Base-by-base conservation (phyloP, 2,329 filamentous ascomycete species). In the Curvularia hawaiiensis region DNA sequence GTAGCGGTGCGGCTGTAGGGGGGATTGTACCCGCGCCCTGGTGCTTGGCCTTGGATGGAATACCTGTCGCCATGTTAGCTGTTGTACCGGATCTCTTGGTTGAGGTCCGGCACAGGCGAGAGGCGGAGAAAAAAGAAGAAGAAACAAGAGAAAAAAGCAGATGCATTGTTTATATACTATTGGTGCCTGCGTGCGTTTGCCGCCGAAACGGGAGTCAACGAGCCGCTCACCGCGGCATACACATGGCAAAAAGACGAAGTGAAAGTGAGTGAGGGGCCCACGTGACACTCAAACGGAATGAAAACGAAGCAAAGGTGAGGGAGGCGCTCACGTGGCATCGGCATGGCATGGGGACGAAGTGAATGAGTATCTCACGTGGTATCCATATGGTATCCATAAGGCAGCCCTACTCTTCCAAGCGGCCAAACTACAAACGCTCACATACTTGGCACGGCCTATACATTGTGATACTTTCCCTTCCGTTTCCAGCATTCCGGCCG, bases 21-120 rank as follows among this genome's bases (percentile, higher is more conserved):
- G 65, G 60, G 18, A 62, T 61, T 0, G 60, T 59, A 16, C 59
- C 64, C 14, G 43, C 44, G 28, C 60, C 64, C 22, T 31, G 30
- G 11, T 31, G 30, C 9, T 31, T 11, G 30, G 11, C 11, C 30
- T 31, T 31, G 30, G 8, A 31, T 28, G 26, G 26, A 11, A 11
- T 31, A 31, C 30, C 30, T 31, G 30, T 12, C 30, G 30, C 10
- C 30, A 31, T 31, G 30, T 31, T 31, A 31, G 30, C 30, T 11
- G 10, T 11, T 31, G 1, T 31, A 11, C 10, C 30, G 30, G 30
- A 31, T 31, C 30, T 31, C 30, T 11, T 2, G 30, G 30, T 38
- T 35, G 16, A 20, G 18, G 49, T 41, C 47, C 49, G 48, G 20
- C 30, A 20, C 30, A 35, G 12, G 31, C 20, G 38, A n/a, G 45